These are phyloP conservation scores for Chondrus crispus DNA, from an alignment of 23 red algal genomes.

Conservation along the genomic window DNA sequence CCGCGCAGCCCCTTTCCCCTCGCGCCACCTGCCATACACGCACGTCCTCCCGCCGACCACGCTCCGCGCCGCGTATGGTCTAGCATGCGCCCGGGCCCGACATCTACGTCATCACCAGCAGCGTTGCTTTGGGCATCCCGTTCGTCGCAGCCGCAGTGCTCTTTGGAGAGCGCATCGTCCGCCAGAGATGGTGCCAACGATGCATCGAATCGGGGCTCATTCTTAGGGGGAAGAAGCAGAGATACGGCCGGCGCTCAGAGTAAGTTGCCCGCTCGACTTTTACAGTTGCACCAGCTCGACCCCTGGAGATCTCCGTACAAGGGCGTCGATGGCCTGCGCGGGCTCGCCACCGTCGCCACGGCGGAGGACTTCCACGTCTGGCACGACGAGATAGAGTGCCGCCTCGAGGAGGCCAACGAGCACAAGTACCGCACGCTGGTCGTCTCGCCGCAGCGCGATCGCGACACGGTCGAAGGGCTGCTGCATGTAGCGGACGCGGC, in stretches of 20 bases:
- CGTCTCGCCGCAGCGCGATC: conserved; percentile 24
- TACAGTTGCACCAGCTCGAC: too few relatives aligned
- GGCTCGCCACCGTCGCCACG: conserved; percentile 28
- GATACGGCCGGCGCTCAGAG: conserved; percentile 21
- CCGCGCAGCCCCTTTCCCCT: too few relatives aligned
- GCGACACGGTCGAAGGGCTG: not conserved
- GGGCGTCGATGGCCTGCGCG: conserved; percentile 45
- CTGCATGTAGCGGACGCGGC: not conserved
- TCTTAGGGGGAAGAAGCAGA: not conserved
- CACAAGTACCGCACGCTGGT: conserved; percentile 60
- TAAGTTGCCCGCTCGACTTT: conserved; percentile 26
- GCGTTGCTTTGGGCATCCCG: conserved; percentile 40
- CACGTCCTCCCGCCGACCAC: too few relatives aligned
- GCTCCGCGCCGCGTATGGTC: too few relatives aligned
- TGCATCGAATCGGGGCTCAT: conserved; percentile 56
- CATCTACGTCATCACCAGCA: conserved; percentile 12
- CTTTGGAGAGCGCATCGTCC: conserved; percentile 61
- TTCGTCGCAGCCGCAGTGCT: conserved; percentile 69
- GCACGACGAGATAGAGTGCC: conserved; percentile 60
- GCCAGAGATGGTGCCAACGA: conserved; percentile 19
- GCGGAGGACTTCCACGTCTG: conserved; percentile 65
- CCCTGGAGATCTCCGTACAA: too few relatives aligned
- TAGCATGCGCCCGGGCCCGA: too few relatives aligned
- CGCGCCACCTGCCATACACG: too few relatives aligned
- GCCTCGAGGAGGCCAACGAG: conserved; percentile 69